These are phyloP conservation scores for Eucalyptus erythrocorys DNA, from an alignment of 345 rosid genomes.

Conservation along the genomic window DNA sequence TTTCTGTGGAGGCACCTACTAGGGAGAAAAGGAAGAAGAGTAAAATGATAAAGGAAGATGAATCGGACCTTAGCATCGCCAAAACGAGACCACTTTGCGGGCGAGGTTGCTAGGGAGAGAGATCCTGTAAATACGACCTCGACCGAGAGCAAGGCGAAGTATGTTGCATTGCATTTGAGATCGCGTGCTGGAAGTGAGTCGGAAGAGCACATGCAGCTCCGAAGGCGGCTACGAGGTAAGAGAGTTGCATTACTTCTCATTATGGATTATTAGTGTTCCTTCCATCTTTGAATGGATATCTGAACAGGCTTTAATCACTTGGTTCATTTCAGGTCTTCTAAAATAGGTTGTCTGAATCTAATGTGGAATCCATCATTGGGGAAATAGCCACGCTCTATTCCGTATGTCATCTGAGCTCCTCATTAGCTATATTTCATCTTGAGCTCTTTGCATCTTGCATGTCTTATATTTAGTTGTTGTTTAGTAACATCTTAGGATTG, in stretches of 20 bases:
- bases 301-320: neutral
- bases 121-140: conserved; percentile 2
- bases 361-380: conserved; percentile 74
- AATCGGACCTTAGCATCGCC: neutral
- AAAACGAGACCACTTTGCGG: conserved; percentile 8
- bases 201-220: conserved; percentile 58
- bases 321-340: conserved; percentile 57
- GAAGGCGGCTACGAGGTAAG: conserved; percentile 69
- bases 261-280: neutral
- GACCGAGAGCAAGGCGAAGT: conserved; percentile 24
- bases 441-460: neutral
- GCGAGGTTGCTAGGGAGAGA: conserved; percentile 8
- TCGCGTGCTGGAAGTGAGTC: conserved; percentile 36
- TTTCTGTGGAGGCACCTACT: neutral
- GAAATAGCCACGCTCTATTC: conserved; percentile 56
- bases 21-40: conserved; percentile 30
- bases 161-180: conserved; percentile 72
- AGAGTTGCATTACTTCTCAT: neutral
- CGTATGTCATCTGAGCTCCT: conserved; percentile 25
- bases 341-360: conserved; percentile 79
- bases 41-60: conserved; percentile 5
- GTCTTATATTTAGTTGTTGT: neutral
- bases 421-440: neutral
- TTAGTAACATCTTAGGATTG: neutral
- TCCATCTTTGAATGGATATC: neutral